Conservation (phyloP, 352 stramenopile genomes). For the Phytopythium cucurbitacearum region DNA sequence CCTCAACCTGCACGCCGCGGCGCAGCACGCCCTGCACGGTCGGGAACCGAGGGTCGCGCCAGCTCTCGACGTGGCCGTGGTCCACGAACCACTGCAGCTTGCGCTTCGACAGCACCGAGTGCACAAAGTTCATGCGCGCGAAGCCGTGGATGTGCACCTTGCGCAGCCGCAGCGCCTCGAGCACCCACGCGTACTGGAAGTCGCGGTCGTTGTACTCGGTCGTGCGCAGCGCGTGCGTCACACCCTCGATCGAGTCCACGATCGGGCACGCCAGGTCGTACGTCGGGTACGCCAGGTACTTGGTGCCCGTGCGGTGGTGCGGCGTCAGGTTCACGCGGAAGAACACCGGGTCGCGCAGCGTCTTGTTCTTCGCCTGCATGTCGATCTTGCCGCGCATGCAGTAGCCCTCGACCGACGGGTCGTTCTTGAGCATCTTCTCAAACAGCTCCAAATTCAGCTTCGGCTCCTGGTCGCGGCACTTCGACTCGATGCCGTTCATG, state of each 20-base stretch:
- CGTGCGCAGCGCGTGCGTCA: constrained; percentile 98
- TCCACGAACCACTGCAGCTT: constrained; percentile 99
- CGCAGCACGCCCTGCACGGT: constrained; percentile 96
- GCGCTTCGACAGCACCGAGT: constrained; percentile 98
- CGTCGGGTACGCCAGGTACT: constrained; percentile 98
- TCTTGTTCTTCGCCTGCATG: constrained; percentile 91
- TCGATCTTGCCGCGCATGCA: constrained; percentile 93
- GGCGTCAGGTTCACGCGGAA: constrained; percentile 82
- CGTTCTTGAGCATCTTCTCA: constrained; percentile 94
- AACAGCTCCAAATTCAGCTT: constrained; percentile 94
- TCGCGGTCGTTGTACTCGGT: constrained; percentile 99
- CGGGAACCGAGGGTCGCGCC: constrained; percentile 98
- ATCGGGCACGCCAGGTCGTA: constrained; percentile 99
- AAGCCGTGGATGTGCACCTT: constrained; percentile 93
- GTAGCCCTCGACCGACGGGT: constrained; percentile 67
- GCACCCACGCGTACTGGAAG: constrained; percentile 97
- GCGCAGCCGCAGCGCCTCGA: constrained; percentile 81
- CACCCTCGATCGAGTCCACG: constrained; percentile 98
- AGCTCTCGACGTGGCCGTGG: constrained; percentile 93
- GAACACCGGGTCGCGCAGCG: constrained; percentile 85
- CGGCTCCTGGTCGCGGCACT: constrained; percentile 83
- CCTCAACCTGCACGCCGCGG: constrained; percentile 94
- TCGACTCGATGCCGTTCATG: constrained; percentile 91
- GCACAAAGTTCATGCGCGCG: constrained; percentile 98
- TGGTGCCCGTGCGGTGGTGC: constrained; percentile 91